phyloP scores from a whole-genome alignment of 371 early-diverging fungal genomes.

The Apophysomyces variabilis region DNA sequence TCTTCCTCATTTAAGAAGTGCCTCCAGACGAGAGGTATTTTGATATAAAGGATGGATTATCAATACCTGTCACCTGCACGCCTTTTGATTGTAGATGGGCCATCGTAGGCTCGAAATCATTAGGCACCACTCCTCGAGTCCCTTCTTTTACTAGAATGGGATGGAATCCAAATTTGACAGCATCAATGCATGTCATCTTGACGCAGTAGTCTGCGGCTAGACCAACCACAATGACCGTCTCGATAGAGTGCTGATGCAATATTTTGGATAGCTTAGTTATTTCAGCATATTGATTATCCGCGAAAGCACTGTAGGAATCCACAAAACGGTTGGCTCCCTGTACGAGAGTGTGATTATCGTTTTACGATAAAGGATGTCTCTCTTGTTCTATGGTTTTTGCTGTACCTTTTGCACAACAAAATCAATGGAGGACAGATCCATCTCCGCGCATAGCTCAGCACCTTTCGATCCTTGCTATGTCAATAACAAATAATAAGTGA shows the following conservation, averaged over 20 bases:
- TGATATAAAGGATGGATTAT: conserved; percentile 5
- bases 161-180: conserved; percentile 51
- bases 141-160: conserved; percentile 40
- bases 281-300: conserved; percentile 45
- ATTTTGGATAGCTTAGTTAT: conserved; percentile 40
- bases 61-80: conserved; percentile 17
- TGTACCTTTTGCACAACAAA: conserved; percentile 30
- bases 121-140: conserved; percentile 33
- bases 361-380: neutral
- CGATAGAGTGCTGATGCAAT: conserved; percentile 36
- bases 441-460: conserved; percentile 21
- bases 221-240: conserved; percentile 39
- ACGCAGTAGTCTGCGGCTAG: conserved; percentile 51
- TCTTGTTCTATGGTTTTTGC: neutral
- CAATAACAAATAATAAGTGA: neutral
- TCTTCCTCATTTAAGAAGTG: no score
- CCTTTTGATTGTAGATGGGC: conserved; percentile 29
- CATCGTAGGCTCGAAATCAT: conserved; percentile 25
- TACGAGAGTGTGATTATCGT: neutral
- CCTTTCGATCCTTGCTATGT: conserved; percentile 37
- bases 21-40: neutral
- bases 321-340: conserved; percentile 38
- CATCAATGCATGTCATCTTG: conserved; percentile 47
- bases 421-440: conserved; percentile 22
- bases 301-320: conserved; percentile 53